Percentiles rank a stretch among this genome's conserved stretches.
Conservation (phyloP, 805 yeast species). For the Candida ficus region DNA sequence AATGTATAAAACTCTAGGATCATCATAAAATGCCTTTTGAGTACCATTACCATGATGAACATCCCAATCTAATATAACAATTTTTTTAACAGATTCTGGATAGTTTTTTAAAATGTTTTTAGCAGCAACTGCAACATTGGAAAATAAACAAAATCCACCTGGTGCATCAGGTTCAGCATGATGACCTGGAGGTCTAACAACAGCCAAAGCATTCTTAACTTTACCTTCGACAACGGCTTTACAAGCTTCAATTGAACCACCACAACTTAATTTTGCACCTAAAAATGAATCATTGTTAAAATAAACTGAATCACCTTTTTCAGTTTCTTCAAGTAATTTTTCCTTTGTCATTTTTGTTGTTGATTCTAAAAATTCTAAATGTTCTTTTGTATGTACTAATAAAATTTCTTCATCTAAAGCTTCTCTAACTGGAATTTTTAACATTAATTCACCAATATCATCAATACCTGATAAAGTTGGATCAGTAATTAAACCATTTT, state of each 20-base stretch:
- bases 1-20: constrained; percentile 85
- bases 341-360: constrained; percentile 78
- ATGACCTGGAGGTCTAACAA: constrained; percentile 98
- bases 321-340: constrained; percentile 74
- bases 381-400: constrained; percentile 79
- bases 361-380: constrained; percentile 66
- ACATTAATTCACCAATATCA: constrained; percentile 81
- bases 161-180: constrained; percentile 98
- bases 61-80: constrained; percentile 93
- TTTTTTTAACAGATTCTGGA: constrained; percentile 82
- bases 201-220: constrained; percentile 89
- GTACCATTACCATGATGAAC: constrained; percentile 99
- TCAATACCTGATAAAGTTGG: constrained; percentile 62
- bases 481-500: constrained; percentile 84
- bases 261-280: constrained; percentile 90
- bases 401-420: constrained; percentile 84
- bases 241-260: constrained; percentile 96
- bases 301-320: constrained; percentile 89
- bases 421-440: constrained; percentile 84
- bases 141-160: constrained; percentile 94
- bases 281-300: constrained; percentile 84
- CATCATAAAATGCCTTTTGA: constrained; percentile 83
- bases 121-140: constrained; percentile 97
- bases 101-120: constrained; percentile 72
- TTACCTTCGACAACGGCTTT: constrained; percentile 89